These are phyloP conservation scores for Cyathus striatus DNA, from an alignment of 768 basidiomycete genomes.

Conservation along the genomic window DNA sequence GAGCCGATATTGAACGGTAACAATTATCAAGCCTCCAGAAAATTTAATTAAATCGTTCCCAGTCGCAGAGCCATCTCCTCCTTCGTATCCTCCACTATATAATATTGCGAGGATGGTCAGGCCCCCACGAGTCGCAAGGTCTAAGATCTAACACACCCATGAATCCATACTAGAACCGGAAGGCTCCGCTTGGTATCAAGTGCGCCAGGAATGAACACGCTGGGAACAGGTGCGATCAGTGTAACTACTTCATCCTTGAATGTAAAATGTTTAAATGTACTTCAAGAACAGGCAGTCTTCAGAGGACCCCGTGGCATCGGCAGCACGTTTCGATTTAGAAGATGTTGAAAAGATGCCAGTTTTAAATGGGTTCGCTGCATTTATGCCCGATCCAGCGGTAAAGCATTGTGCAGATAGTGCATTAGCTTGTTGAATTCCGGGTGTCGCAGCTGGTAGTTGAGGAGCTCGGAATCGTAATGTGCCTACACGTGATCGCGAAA, in stretches of 20 bases:
- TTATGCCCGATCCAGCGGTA: conserved; percentile 17
- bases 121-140: not conserved
- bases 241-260: not conserved
- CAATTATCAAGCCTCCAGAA: conserved; percentile 27
- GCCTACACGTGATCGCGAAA: conserved; percentile 14
- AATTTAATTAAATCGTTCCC: conserved; percentile 31
- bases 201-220: conserved; percentile 21
- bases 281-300: conserved; percentile 29
- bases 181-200: conserved; percentile 5
- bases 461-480: conserved; percentile 25
- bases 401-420: conserved; percentile 22
- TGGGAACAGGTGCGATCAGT: conserved; percentile 5
- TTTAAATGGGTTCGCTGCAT: conserved; percentile 18
- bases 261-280: conserved; percentile 6
- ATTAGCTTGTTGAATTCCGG: conserved; percentile 20
- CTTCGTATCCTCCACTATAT: conserved; percentile 24
- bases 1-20: conserved; percentile 37
- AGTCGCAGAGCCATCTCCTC: conserved; percentile 17
- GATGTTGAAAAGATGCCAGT: conserved; percentile 3
- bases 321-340: not conserved
- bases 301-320: conserved; percentile 3
- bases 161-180: conserved; percentile 13
- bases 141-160: conserved; percentile 16
- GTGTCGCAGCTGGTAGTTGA: conserved; percentile 13
- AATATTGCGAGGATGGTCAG: not conserved